Conservation (phyloP, 257 asterid genomes). For the Pogostemon cablin region DNA sequence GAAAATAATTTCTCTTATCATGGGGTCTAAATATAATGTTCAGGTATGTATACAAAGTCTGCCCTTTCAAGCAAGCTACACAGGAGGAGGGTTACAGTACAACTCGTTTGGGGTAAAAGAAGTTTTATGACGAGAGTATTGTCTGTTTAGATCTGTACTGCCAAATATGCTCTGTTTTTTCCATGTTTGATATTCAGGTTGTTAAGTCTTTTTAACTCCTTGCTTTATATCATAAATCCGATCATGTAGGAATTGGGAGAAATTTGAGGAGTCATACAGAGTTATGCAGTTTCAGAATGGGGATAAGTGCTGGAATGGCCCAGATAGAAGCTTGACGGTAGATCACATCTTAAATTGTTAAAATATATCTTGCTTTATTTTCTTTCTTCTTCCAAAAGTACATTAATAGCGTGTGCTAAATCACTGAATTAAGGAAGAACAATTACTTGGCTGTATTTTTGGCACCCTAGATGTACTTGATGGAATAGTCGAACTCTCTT, state of each 20-base stretch:
- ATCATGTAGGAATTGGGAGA: slow-evolving; percentile 80
- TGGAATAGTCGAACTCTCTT: slow-evolving; percentile 14
- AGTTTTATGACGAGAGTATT: slow-evolving; percentile 30
- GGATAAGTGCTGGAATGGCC: slow-evolving; percentile 99
- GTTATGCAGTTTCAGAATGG: slow-evolving; percentile 76
- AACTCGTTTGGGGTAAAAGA: slow-evolving; percentile 87
- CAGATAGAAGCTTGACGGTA: slow-evolving; percentile 93
- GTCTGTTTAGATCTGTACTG: background rate
- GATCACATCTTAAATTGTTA: slow-evolving; percentile 22
- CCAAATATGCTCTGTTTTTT: slow-evolving; percentile 20
- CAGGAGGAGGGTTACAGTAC: slow-evolving; percentile 94
- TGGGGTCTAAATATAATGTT: slow-evolving; percentile 31
- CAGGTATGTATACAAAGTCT: slow-evolving; percentile 89
- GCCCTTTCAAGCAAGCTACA: slow-evolving; percentile 91
- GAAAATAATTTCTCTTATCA: slow-evolving; percentile 30
- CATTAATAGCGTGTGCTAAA: slow-evolving; percentile 2
- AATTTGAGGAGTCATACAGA: slow-evolving; percentile 80
- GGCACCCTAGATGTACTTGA: background rate
- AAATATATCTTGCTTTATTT: slow-evolving; percentile 24
- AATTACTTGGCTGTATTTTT: slow-evolving; percentile 8
- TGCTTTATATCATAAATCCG: slow-evolving; percentile 26
- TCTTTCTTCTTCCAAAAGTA: slow-evolving; percentile 6
- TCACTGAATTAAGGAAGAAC: background rate
- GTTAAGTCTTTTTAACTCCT: background rate
- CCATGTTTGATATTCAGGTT: slow-evolving; percentile 16